These are phyloP conservation scores for Bolboschoenoplectus hybrid DNA, from an alignment of 202 grass and related monocot genomes.

Conservation along the genomic window DNA sequence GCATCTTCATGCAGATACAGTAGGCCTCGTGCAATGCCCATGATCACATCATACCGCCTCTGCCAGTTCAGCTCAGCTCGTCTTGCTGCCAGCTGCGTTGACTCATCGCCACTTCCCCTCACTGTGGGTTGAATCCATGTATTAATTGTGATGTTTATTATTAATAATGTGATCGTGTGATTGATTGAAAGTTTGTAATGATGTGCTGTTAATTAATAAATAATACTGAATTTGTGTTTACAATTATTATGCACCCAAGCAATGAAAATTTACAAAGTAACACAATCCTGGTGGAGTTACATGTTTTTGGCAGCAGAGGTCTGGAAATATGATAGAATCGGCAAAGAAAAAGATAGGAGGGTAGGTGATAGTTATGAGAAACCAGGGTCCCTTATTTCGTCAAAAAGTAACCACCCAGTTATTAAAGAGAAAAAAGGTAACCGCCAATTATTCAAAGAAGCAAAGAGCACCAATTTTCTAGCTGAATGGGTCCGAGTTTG, in stretches of 20 bases:
- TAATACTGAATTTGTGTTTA: not conserved
- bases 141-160: not conserved
- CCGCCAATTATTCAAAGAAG: not conserved
- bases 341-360: not conserved
- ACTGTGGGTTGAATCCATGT: conserved; percentile 11
- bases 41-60: conserved; percentile 66
- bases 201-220: not conserved
- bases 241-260: conserved; percentile 31
- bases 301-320: not conserved
- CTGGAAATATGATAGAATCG: not conserved
- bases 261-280: conserved; percentile 12
- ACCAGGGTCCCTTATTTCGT: not conserved
- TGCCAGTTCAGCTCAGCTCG: conserved; percentile 69
- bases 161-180: conserved; percentile 4
- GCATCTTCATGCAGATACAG: conserved; percentile 96
- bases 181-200: not conserved
- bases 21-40: conserved; percentile 85
- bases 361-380: conserved; percentile 1
- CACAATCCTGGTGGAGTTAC: not conserved
- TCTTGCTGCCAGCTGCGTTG: not conserved
- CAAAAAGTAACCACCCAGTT: not conserved
- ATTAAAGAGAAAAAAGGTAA: conserved; percentile 7
- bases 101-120: conserved; percentile 10
- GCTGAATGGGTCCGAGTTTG: not conserved
- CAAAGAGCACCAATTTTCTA: not conserved